phyloP scores from a whole-genome alignment of 768 basidiomycete genomes.

The Psilocybe cyanescens region DNA sequence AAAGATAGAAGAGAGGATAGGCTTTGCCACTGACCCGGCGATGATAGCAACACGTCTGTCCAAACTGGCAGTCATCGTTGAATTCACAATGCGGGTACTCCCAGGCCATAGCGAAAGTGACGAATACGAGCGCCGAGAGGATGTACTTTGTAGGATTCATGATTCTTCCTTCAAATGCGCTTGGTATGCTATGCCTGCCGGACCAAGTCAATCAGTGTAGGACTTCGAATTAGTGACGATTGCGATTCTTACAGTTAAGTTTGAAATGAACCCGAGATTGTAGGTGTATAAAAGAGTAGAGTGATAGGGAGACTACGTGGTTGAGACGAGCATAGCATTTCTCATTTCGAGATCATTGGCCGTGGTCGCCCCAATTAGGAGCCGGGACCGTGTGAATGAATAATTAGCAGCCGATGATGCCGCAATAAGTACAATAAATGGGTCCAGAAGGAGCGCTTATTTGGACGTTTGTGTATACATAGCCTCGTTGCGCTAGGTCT shows the following conservation, averaged over 20 bases:
- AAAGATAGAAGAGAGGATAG: not conserved
- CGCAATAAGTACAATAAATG: not conserved
- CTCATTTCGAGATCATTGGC: not conserved
- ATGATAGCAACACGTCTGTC: conserved; percentile 17
- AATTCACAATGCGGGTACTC: conserved; percentile 18
- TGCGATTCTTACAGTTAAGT: not conserved
- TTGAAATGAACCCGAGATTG: no score
- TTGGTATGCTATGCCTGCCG: not conserved
- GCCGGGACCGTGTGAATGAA: not conserved
- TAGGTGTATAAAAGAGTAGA: not conserved
- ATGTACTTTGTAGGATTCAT: conserved; percentile 12
- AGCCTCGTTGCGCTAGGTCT: no score
- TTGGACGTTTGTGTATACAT: no score
- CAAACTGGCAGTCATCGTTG: conserved; percentile 8
- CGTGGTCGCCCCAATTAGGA: not conserved
- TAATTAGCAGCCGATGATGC: not conserved
- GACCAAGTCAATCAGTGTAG: not conserved
- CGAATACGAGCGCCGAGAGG: conserved; percentile 7
- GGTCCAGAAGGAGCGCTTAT: no score
- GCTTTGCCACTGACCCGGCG: conserved; percentile 11
- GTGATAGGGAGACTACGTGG: not conserved
- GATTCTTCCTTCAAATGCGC: not conserved
- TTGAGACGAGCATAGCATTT: conserved; percentile 3
- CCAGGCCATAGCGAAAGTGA: conserved; percentile 7
- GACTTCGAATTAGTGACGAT: not conserved